Conservation (phyloP, 176 grass and related monocot species). For the Oryza australiensis region DNA sequence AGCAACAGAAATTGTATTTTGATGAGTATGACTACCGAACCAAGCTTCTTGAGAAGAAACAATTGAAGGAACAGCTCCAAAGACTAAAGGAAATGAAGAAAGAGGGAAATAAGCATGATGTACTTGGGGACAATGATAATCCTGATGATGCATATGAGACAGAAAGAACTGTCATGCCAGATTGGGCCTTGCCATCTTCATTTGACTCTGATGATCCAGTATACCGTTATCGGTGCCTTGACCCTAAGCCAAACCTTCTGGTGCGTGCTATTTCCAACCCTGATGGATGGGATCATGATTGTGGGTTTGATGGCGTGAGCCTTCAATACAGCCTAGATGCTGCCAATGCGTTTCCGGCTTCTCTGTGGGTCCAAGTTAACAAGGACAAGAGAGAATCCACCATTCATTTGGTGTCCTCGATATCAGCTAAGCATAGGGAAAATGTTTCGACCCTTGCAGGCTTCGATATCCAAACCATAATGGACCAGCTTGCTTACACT, state of each 20-base stretch:
- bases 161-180: conserved; percentile 54
- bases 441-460: conserved; percentile 65
- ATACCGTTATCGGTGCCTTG: conserved; percentile 67
- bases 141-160: conserved; percentile 49
- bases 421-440: conserved; percentile 75
- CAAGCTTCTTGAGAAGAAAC: conserved; percentile 84
- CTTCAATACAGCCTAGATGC: conserved; percentile 61
- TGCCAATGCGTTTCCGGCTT: conserved; percentile 53
- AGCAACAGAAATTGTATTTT: conserved; percentile 76
- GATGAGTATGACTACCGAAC: conserved; percentile 86
- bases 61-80: conserved; percentile 67
- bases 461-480: conserved; percentile 71
- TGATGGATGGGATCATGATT: conserved; percentile 97
- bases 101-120: conserved; percentile 27
- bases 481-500: conserved; percentile 65
- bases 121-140: conserved; percentile 35
- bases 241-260: conserved; percentile 58
- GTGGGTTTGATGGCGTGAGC: conserved; percentile 74
- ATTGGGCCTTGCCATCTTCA: conserved; percentile 81
- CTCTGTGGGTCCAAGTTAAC: conserved; percentile 64
- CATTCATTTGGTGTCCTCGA: conserved; percentile 78
- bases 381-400: conserved; percentile 90
- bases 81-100: conserved; percentile 61
- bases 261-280: conserved; percentile 63
- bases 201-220: conserved; percentile 86